phyloP scores from a whole-genome alignment of 257 asterid genomes.

The Catharanthus roseus region DNA sequence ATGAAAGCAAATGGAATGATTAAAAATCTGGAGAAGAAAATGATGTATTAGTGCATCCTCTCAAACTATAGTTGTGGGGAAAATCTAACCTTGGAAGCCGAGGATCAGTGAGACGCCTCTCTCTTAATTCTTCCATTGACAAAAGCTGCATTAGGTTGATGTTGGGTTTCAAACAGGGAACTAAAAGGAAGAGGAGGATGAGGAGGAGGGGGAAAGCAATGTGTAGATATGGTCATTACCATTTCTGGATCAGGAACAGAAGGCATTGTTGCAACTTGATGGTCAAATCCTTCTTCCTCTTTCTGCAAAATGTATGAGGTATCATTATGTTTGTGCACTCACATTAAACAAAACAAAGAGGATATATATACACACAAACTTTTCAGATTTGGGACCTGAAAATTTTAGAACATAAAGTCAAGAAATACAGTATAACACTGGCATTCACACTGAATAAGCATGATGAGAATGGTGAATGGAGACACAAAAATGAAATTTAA shows the following conservation, averaged over 20 bases:
- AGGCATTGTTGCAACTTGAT: constrained; percentile 79
- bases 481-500: background rate
- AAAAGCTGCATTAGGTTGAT: constrained; percentile 51
- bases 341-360: constrained; percentile 62
- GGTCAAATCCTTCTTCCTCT: constrained; percentile 73
- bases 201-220: too few relatives aligned
- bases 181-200: constrained; percentile 13
- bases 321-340: constrained; percentile 10
- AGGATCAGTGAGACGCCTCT: constrained; percentile 78
- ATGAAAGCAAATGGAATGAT: background rate
- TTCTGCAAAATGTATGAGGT: constrained; percentile 43
- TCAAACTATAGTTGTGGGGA: constrained; percentile 11
- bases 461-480: background rate
- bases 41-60: background rate
- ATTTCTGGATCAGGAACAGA: constrained; percentile 68
- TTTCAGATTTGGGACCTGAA: background rate
- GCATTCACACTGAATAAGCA: too few relatives aligned
- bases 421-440: too few relatives aligned
- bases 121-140: constrained; percentile 87
- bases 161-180: constrained; percentile 12
- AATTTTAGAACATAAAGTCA: background rate
- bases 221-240: constrained; percentile 37
- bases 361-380: background rate
- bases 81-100: constrained; percentile 77
- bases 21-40: background rate